These are phyloP conservation scores for Pythium volutum DNA, from an alignment of 352 stramenopile genomes.

Conservation along the genomic window DNA sequence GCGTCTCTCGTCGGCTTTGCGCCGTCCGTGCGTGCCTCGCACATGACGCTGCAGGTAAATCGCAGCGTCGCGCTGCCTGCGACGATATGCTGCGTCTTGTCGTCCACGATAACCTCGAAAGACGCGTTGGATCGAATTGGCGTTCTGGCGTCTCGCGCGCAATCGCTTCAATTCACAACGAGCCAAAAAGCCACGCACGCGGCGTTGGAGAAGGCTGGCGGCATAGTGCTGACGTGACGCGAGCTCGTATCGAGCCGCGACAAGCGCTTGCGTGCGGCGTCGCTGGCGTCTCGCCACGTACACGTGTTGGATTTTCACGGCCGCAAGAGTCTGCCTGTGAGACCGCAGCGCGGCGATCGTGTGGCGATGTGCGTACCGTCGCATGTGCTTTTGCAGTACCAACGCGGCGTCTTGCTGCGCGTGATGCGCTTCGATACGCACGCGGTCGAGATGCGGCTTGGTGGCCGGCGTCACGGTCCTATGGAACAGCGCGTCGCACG, in stretches of 20 bases:
- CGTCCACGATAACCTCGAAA: slow-evolving; percentile 20
- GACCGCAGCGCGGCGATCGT: slow-evolving; percentile 22
- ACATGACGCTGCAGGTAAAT: slow-evolving; percentile 40
- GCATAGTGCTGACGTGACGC: slow-evolving; percentile 22
- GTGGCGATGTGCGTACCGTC: slow-evolving; percentile 37
- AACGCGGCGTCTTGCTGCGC: slow-evolving; percentile 31
- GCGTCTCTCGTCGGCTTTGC: not conserved
- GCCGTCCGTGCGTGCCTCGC: slow-evolving; percentile 24
- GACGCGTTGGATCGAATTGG: slow-evolving; percentile 40
- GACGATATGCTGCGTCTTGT: not conserved
- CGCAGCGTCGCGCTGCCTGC: slow-evolving; percentile 19
- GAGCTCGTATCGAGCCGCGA: slow-evolving; percentile 26
- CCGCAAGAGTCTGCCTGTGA: slow-evolving; percentile 18
- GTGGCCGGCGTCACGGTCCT: slow-evolving; percentile 5
- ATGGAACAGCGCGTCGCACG: slow-evolving; percentile 42
- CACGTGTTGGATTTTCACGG: slow-evolving; percentile 35
- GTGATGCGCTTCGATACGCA: slow-evolving; percentile 29
- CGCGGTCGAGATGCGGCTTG: slow-evolving; percentile 11
- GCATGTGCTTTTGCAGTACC: slow-evolving; percentile 39
- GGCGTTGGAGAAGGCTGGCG: slow-evolving; percentile 31
- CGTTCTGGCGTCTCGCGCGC: slow-evolving; percentile 20
- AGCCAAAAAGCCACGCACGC: slow-evolving; percentile 30
- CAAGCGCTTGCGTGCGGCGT: slow-evolving; percentile 33
- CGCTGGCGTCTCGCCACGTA: slow-evolving; percentile 36
- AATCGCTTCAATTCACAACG: slow-evolving; percentile 17